Base-by-base conservation (phyloP, 768 basidiomycete genomes). In the Leccinum aurantiacum region DNA sequence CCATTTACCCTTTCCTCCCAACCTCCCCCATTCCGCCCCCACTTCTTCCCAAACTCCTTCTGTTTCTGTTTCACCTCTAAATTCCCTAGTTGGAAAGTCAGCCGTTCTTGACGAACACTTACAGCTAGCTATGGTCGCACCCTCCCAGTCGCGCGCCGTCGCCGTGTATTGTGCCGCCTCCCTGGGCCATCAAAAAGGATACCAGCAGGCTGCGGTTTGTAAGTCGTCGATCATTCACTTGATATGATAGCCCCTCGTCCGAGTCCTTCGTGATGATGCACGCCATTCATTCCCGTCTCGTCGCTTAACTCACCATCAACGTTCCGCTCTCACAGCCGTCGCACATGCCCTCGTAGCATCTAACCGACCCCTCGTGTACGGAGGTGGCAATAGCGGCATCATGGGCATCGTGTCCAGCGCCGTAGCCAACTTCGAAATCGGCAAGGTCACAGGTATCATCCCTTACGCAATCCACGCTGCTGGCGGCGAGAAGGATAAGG, bases 121-220 rank as follows among this genome's bases (percentile, higher is more conserved):
- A 10, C 41, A 66, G 3, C 49, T 61, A 17, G 48, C 53, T 55
- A 75, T 75, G 73, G 74, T 75, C 7, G 56, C 72, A 11, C 67
- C 69, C 4, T 72, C 73, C 48, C 54, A 64, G 3, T 71, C 74
- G 22, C 73, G 65, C 41, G 80, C 83, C 6, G 79, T 91, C n/a
- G 87, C 89, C 3, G 92, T 94, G 6, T 94, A 90, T 67, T 96
- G 95, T 69, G 95, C 85, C 8, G 89, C 93, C 0, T 89, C 86
- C 0, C 67, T 79, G 0, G 93, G 94, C 25, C 82, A 76, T 35
- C 75, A 81, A 54, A 75, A 80, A 10, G 85, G 86, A 2, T 94
- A 84, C 69, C 74, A 79, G 25, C 72, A 78, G 19, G 91, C 93
- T 14, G 93, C 93, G 2, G 59, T 74, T 41, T 91, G 91, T 91